Base-by-base conservation (phyloP, 2,329 filamentous ascomycete species). In the Ambrosiella xylebori region DNA sequence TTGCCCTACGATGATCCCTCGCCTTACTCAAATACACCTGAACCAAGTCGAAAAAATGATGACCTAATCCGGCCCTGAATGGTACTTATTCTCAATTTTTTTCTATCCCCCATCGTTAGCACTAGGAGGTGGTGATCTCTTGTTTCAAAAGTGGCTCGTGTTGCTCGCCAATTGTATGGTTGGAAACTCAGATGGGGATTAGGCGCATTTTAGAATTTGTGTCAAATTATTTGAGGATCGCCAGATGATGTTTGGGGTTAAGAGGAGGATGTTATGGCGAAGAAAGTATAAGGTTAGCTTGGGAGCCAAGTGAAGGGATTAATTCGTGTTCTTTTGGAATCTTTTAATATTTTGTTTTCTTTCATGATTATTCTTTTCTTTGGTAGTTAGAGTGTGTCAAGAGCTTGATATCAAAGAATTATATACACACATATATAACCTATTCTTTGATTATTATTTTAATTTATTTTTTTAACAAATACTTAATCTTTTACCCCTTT, bases 121-220 rank as follows among this genome's bases (percentile, higher is more conserved):
- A 27, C 27, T 27, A 27, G 27, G 27, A 27, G 27, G 27, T 27
- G 27, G 27, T 5, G 27, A 27, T 27, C 27, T 3, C 47, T 19
- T 51, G 47, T 27, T 51, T 51, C 27, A 2, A 19, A 35, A 11
- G 13, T 11, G 3, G 11, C 1, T 35, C 13, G 17, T 9, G 13
- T 51, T 35, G 11, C 11, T 41, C n/a, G 39, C 39, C 39, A 41
- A 41, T 11, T 41, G 39, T 12, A 41, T 12, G 27, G 27, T 35
- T 51, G 47, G 47, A 51, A 51, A 51, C 19, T 51, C 47, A 19
- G 6, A 8, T 51, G 47, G 8, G 9, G 47, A 7, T 51, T 51
- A 51, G 47, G 47, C 47, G 47, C 47, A 51, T 51, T 51, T 51
- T 51, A 51, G 19, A 35, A 19, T 35, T 51, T 51, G 47, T 35